Percentiles rank a stretch among this genome's conserved stretches.
These are phyloP conservation scores for Phytophthora citricola DNA, from an alignment of 352 stramenopile species.

Conservation along the genomic window DNA sequence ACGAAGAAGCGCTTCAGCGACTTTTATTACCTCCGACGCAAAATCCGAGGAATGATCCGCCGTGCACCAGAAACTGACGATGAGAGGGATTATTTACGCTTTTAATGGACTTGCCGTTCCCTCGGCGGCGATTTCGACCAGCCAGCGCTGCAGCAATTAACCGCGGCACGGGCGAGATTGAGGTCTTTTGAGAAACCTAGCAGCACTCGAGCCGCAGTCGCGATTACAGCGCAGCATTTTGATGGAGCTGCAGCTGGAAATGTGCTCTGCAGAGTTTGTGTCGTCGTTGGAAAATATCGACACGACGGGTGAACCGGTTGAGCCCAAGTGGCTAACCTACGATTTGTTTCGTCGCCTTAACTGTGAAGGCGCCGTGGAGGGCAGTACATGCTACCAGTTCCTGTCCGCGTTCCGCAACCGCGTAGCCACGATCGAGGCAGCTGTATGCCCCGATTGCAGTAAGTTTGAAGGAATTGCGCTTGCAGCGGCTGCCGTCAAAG, in stretches of 20 bases:
- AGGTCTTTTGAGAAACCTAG: slow-evolving; percentile 80
- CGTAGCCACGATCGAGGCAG: slow-evolving; percentile 67
- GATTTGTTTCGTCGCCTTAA: slow-evolving; percentile 81
- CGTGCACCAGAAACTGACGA: slow-evolving; percentile 36
- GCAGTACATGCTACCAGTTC: slow-evolving; percentile 82
- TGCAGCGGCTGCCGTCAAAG: slow-evolving; percentile 61
- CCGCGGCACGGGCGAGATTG: slow-evolving; percentile 65
- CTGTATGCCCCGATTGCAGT: slow-evolving; percentile 59
- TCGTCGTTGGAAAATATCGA: slow-evolving; percentile 79
- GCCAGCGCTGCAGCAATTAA: slow-evolving; percentile 50
- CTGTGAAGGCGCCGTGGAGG: slow-evolving; percentile 65
- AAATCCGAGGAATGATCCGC: slow-evolving; percentile 62
- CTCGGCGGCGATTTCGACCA: slow-evolving; percentile 60
- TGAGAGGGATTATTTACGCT: slow-evolving; percentile 72
- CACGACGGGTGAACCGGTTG: slow-evolving; percentile 61
- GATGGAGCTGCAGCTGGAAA: slow-evolving; percentile 69
- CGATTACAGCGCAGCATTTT: slow-evolving; percentile 64
- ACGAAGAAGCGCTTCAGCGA: slow-evolving; percentile 84
- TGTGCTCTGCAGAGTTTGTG: slow-evolving; percentile 84
- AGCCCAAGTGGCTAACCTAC: slow-evolving; percentile 82
- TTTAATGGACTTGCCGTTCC: slow-evolving; percentile 81
- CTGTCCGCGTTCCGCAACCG: slow-evolving; percentile 78
- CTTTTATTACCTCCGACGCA: slow-evolving; percentile 72
- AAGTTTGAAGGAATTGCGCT: slow-evolving; percentile 61
- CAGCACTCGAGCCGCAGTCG: slow-evolving; percentile 66